Evolutionary conservation across 1,139 yeast genomes (phyloP), one percentile per base, ranked within the genome.

Genomic region (Kazachstania sp.): DNA sequence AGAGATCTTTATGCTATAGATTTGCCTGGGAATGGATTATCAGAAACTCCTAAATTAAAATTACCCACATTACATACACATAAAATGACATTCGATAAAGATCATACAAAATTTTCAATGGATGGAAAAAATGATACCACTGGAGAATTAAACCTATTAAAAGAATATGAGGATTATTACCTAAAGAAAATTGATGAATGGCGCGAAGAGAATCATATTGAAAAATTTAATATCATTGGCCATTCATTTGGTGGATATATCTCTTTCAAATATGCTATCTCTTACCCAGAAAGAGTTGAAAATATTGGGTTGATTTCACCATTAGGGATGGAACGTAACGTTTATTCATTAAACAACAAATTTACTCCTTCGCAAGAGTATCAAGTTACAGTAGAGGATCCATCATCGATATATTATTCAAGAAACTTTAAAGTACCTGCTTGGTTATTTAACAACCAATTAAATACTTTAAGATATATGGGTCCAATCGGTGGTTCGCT

Each of bases 231-330:
- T 29, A 65, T 92, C 20, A 74, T 92, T 50, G 97, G 95, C 1
- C 98, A 92, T 66, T 88, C 97, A 0, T 79, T 88, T 58, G 98
- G 98, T 18, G 97, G 96, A 0, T 88, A 88, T 59, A 67, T 92
- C 49, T 81, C 94, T 23, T 76, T 84, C 51, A 80, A 86, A 11
- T 92, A 92, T 64, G 81, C 92, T 7, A 57, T 81, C 57, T 81
- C 81, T 55, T 83, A 86, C 61, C 94, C 95, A 0, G 70, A 75
- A 1, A 71, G 74, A 2, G 74, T 92, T n/a, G 70, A 77, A 26
- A 78, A 79, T 52, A 70, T 92, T 51, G 74, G 87, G 31, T 71
- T 92, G 35, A 80, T 86, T 2, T 85, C 95, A 1, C 98, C 98
- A 0, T 95, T 90, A 0, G 97, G 97, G 0, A 85, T 92, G 23